These are phyloP conservation scores for Schizosaccharomyces lindneri DNA, from an alignment of 805 yeast species.

Conservation along the genomic window DNA sequence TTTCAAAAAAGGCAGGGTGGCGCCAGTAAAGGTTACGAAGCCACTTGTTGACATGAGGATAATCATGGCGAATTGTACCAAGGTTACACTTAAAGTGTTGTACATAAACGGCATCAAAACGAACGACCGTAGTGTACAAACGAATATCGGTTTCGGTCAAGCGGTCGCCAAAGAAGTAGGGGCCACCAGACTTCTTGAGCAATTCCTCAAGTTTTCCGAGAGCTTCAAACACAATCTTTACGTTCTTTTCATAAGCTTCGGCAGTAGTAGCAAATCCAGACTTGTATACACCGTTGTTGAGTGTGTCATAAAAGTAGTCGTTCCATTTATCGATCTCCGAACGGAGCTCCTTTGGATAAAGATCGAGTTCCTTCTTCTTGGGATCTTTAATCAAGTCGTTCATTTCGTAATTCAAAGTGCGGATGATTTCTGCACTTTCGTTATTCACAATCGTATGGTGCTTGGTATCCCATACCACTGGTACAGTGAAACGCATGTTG, in stretches of 20 bases:
- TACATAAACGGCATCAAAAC: constrained; percentile 81
- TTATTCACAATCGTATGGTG: constrained; percentile 52
- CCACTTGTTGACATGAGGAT: constrained; percentile 61
- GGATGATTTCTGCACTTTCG: constrained; percentile 64
- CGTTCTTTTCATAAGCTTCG: constrained; percentile 48
- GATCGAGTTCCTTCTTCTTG: constrained; percentile 26
- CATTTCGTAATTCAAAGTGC: constrained; percentile 59
- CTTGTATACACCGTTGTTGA: constrained; percentile 85
- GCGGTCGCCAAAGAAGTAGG: constrained; percentile 27
- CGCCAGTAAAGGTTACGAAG: constrained; percentile 63
- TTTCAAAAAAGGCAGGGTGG: constrained; percentile 39
- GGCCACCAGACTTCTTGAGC: constrained; percentile 16
- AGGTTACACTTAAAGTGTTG: constrained; percentile 87
- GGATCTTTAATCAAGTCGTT: constrained; percentile 18
- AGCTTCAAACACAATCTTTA: constrained; percentile 33
- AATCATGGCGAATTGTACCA: constrained; percentile 52
- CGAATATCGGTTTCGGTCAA: constrained; percentile 82
- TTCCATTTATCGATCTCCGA: constrained; percentile 50
- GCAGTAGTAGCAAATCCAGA: constrained; percentile 71
- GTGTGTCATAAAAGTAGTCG: constrained; percentile 54
- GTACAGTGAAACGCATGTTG: constrained; percentile 69
- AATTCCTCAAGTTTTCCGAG: constrained; percentile 46
- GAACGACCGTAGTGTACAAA: constrained; percentile 57
- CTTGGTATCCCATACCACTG: constrained; percentile 77
- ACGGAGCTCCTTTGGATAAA: constrained; percentile 35